Evolutionary conservation across 352 stramenopile species (phyloP), one percentile per base, ranked within the genome.

Genomic region (Globisporangium heterothallicum): DNA sequence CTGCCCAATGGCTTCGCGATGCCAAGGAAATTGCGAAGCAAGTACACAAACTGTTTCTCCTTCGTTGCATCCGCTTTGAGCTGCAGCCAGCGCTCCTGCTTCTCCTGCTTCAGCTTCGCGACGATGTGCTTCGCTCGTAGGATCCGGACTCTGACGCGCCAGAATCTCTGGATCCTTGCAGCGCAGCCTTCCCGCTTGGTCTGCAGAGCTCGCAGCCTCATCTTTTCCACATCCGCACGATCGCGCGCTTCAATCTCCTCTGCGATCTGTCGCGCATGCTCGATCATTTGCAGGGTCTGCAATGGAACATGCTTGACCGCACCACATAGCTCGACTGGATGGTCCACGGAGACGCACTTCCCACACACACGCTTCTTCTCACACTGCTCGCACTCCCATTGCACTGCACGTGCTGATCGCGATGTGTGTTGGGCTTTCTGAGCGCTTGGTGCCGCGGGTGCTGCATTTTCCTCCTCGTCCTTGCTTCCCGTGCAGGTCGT

Each of bases 81-180:
- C 41, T 70, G 75, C 38, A 62, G 34, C 72, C 75, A 89, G 24
- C 47, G 18, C 0, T 63, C 59, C 12, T 63, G 64, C 48, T 75
- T 75, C 8, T 62, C 49, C 30, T 53, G 50, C 18, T 61, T 53
- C 32, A 45, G 66, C 47, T 49, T 36, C 18, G 21, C 38, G 8
- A 62, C 38, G 2, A 72, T 10, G 4, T 58, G 64, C 18, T 57
- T 58, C 3, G 77, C 74, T 1, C 59, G 59, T 29, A 70, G 30
- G 48, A 88, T 58, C 0, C 70, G 74, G 7, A 25, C 49, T 38
- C 56, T 56, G 3, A 65, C 64, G 21, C 49, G 53, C 74, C 74
- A 88, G 43, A 84, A 86, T n/a, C 26, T 25, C 41, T 88, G 74
- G n/a, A 88, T 63, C 18, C 63, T 73, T 14, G 63, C 51, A 2